These are phyloP conservation scores for Chlamydomonas eustigma DNA, from an alignment of 139 green algal species.

Conservation along the genomic window DNA sequence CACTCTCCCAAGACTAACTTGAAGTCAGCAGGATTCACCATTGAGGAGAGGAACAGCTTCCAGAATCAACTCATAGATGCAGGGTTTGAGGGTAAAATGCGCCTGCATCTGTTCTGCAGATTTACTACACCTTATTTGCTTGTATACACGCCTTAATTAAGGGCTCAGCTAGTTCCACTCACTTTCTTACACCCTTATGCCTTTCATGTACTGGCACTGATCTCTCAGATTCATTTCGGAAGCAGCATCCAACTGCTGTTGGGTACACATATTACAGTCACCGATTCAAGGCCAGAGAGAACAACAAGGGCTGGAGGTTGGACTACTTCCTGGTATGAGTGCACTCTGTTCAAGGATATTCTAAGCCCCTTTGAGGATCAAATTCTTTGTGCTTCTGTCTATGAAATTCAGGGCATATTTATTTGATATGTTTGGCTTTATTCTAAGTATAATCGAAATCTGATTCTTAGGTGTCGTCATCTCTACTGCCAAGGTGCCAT, in stretches of 20 bases:
- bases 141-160: no score
- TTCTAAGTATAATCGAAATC: not conserved
- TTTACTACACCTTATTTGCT: no score
- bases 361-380: not conserved
- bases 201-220: no score
- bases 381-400: not conserved
- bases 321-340: conserved; percentile 58
- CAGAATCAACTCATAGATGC: conserved; percentile 20
- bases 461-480: not conserved
- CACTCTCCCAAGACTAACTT: conserved; percentile 58
- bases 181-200: no score
- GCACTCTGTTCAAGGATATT: not conserved
- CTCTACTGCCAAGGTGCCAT: not conserved
- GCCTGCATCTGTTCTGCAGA: no score
- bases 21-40: conserved; percentile 51
- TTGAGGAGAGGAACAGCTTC: conserved; percentile 53
- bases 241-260: conserved; percentile 36
- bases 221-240: conserved; percentile 41
- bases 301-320: conserved; percentile 50
- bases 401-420: not conserved
- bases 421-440: not conserved
- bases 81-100: conserved; percentile 37
- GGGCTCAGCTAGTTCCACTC: no score
- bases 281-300: conserved; percentile 31
- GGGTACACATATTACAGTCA: conserved; percentile 62